Base-by-base conservation (phyloP, 2,329 filamentous ascomycete species). In the Graphilbum ipis-grandicollis region DNA sequence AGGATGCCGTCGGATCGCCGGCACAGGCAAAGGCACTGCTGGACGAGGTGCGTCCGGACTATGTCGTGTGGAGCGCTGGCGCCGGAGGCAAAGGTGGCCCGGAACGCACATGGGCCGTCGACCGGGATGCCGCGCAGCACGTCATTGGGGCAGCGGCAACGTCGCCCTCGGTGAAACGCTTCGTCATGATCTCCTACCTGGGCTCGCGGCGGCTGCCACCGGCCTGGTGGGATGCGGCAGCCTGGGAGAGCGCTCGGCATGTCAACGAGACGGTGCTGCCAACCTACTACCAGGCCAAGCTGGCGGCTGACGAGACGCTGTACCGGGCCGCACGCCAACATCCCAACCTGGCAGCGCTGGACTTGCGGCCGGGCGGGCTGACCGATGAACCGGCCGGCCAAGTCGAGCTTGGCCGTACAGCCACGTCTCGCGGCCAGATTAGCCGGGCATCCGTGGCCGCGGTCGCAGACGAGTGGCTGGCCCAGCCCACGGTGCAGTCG, bases 11-110 rank as follows among this genome's bases (percentile, higher is more conserved):
- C 52, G 71, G 59, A 37, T 17, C 29, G 29, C 65, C 73, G 35
- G 59, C 57, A 0, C 68, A 78, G 43, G 81, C 79, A 1, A 60
- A 68, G 45, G 59, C 56, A 28, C 66, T 86, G 39, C 53, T 88
- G 29, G 62, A 69, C 43, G 59, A 65, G 46, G 68, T 74, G 17
- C 65, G 67, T 51, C 60, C 69, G 2, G 73, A 81, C 51, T 79
- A 74, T 52, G 63, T 81, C 22, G 66, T 79, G 43, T 82, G 72
- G 71, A 71, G 66, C 44, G 76, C 77, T 15, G 76, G 67, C 7
- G 72, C 71, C 2, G 72, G 66, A 26, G 71, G 72, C 19, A 70
- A 70, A 46, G 65, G 71, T n/a, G 67, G 61, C 2, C 51, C 69
- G 0, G 63, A 69, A 40, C 50, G 58, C 43, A 50, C 48, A 28